Evolutionary conservation across 305 asterid genomes (phyloP).

Genomic region (Fraxinus ornus): DNA sequence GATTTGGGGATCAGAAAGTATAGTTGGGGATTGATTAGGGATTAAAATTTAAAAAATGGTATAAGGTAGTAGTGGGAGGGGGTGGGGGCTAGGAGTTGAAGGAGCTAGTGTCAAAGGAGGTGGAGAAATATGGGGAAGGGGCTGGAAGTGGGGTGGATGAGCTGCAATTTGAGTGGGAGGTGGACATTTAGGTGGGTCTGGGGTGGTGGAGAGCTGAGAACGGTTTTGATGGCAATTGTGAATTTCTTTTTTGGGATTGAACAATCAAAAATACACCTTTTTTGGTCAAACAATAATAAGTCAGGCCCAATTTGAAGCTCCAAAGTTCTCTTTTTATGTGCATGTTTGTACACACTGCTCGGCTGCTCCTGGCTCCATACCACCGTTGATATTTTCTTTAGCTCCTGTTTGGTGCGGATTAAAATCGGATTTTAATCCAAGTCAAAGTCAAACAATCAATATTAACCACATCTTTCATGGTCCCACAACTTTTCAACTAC

Average conservation of each 20-base stretch:
- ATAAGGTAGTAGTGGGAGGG: neutral
- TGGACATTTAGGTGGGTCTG: neutral
- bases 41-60: neutral
- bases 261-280: neutral
- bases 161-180: neutral
- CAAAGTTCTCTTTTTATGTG: neutral
- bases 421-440: no score
- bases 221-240: neutral
- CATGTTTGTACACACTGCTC: neutral
- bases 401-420: no score
- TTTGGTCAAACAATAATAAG: neutral
- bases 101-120: neutral
- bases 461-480: no score
- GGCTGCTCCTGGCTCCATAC: neutral
- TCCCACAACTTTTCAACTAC: no score
- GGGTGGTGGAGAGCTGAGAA: neutral
- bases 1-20: neutral
- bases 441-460: no score
- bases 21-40: neutral
- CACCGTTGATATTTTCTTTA: neutral
- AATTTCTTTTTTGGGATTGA: neutral
- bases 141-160: neutral
- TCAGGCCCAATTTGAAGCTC: neutral
- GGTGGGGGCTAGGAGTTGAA: neutral
- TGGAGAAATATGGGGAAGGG: neutral